Evolutionary conservation across 768 basidiomycete species (phyloP).

Genomic region (Udeniomyces megalosporus): DNA sequence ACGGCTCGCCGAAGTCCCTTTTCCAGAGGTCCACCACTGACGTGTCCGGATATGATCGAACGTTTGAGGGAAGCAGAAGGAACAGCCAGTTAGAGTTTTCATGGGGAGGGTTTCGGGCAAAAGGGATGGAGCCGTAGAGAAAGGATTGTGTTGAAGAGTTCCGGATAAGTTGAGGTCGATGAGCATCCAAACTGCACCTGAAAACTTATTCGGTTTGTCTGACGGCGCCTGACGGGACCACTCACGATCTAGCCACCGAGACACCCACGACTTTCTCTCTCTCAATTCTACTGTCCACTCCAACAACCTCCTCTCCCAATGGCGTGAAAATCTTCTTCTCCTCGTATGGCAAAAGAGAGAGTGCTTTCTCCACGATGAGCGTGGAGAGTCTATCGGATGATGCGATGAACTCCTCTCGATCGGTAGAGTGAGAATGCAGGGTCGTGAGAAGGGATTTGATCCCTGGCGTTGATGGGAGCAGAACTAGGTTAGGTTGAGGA

Average conservation of each 20-base stretch:
- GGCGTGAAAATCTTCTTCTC: conserved; percentile 48
- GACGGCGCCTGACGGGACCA: too few species aligned
- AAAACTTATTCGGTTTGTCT: too few species aligned
- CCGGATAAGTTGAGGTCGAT: too few species aligned
- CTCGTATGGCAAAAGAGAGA: conserved; percentile 65
- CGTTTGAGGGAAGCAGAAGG: not conserved
- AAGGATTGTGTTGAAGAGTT: too few species aligned
- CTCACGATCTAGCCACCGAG: conserved; percentile 71
- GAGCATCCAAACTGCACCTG: too few species aligned
- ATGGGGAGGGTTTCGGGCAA: too few species aligned
- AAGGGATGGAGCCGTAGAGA: too few species aligned
- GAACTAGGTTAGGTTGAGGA: conserved; percentile 35
- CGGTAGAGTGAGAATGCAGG: conserved; percentile 53
- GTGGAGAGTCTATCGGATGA: conserved; percentile 32
- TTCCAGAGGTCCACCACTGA: conserved; percentile 64
- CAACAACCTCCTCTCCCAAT: conserved; percentile 33
- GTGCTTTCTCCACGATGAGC: conserved; percentile 57
- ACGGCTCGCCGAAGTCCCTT: conserved; percentile 78
- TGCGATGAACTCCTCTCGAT: conserved; percentile 78
- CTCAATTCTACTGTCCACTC: conserved; percentile 34
- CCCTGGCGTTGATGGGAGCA: conserved; percentile 66
- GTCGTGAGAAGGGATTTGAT: conserved; percentile 84
- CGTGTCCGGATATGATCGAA: conserved; percentile 29
- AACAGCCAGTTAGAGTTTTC: too few species aligned
- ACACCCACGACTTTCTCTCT: conserved; percentile 66